Percentiles rank a stretch among this genome's conserved stretches.
These are phyloP conservation scores for Suhomyces kunorum DNA, from an alignment of 1,139 yeast genomes.

Conservation along the genomic window DNA sequence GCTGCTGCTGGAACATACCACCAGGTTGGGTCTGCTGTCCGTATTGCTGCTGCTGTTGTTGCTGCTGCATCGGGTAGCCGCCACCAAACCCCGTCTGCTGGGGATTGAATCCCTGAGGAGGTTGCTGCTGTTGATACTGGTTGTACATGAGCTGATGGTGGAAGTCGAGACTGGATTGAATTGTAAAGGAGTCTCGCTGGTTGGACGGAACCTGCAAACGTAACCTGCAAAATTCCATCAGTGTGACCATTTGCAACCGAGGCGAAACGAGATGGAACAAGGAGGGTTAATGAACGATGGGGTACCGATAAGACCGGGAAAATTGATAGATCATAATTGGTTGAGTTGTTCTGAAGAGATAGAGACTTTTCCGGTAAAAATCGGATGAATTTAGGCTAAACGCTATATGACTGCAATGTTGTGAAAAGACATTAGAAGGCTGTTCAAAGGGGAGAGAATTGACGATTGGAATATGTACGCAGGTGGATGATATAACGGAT, in stretches of 20 bases:
- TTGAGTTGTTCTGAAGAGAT: background rate
- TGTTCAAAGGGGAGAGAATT: too few species aligned
- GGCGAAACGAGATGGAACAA: background rate
- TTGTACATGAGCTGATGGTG: slow-evolving; percentile 37
- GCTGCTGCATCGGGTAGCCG: slow-evolving; percentile 20
- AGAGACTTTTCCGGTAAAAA: background rate
- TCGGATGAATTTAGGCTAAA: background rate
- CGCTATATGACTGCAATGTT: too few species aligned
- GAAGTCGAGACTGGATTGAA: background rate
- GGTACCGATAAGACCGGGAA: too few species aligned
- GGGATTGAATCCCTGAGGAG: slow-evolving; percentile 33
- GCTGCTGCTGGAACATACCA: slow-evolving; percentile 23
- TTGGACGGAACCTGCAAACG: slow-evolving; percentile 6
- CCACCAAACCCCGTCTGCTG: slow-evolving; percentile 31
- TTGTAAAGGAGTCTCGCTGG: slow-evolving; percentile 1
- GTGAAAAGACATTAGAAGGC: too few species aligned
- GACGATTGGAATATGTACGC: too few species aligned
- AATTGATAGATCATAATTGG: too few species aligned
- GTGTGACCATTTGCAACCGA: slow-evolving; percentile 5
- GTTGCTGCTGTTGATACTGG: slow-evolving; percentile 42
- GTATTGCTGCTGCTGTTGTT: slow-evolving; percentile 9
- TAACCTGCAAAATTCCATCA: slow-evolving; percentile 4
- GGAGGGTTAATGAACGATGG: too few species aligned
- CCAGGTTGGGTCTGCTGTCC: slow-evolving; percentile 23
- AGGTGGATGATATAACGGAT: background rate